Base-by-base conservation (phyloP, 1,284 basidiomycete genomes). In the Sporisorium reilianum region DNA sequence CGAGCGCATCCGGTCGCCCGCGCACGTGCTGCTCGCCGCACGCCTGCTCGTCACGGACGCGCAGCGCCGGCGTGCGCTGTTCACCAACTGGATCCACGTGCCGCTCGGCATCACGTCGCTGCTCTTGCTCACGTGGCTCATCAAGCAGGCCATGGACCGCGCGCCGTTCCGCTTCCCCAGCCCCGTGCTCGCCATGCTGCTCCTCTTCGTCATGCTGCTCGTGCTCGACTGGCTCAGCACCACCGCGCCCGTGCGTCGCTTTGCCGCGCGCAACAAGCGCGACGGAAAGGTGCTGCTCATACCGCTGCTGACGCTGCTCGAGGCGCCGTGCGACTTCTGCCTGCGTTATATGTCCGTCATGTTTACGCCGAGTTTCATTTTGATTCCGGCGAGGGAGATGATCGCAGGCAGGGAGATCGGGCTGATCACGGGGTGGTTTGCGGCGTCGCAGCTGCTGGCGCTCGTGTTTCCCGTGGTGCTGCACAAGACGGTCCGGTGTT, bases 261-360 rank as follows among this genome's bases (percentile, higher is more conserved):
- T 26, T 36, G 18, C 20, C 16, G 23, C 4, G 7, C 23, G 22
- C 20, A 46, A 18, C 22, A n/a, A 12, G 25, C 16, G 45, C n/a
- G 42, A 50, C 7, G 9, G 34, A 0, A 74, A 69, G 26, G 22
- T 55, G 23, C 25, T 64, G 20, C 52, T 74, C 10, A 20, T 41
- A 7, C 65, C 65, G 1, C 25, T 50, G 49, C 38, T 74, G 28
- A 18, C 16, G 11, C 8, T 79, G 16, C 40, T 81, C 6, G 80
- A 77, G 36, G 77, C 80, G 10, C 80, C 80, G 12, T 79, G 75
- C 44, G 79, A 80, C 44, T 81, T 81, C 32, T 73, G 72, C 23
- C 53, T 81, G 25, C 60, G 79, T 0, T 80, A 80, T 67, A 81
- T 81, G 80, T 65, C 55, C 36, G 75, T 79, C 51, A 79, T 79